Evolutionary conservation across 805 yeast genomes (phyloP), one percentile per base, ranked within the genome.

Genomic region (Wickerhamomyces tratensis): DNA sequence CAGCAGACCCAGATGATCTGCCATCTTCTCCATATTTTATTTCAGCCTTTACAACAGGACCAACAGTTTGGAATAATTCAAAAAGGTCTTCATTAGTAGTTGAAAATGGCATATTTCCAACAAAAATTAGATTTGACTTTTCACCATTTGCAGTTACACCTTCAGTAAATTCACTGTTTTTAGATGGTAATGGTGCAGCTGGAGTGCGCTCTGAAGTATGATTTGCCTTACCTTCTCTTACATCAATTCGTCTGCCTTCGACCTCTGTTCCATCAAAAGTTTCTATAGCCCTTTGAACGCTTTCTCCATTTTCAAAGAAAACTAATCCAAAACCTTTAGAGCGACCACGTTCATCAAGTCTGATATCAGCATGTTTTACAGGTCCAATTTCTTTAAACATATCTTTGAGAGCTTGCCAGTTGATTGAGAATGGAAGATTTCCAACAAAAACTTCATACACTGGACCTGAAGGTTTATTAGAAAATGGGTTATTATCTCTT

Each of bases 301-400:
- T 88, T 44, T 77, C 87, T 12, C 70, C 68, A 7, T 73, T 72
- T 42, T 69, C 73, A 57, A 79, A 88, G 25, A 77, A 72, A 29
- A 88, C 95, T 10, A 84, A 82, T 41, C 96, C 97, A 52, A 76
- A 81, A 4, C 97, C 97, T 61, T 81, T 76, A 7, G 96, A 85
- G 52, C 83, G 77, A 26, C 95, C 94, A 50, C 74, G 69, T 36
- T 65, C 69, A 51, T 78, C 83, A 40, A 67, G 59, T 57, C 76
- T 76, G 20, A 89, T 79, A 58, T 87, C 95, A 2, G 96, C 95
- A 42, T 93, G 78, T 25, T 74, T 67, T n/a, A 89, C 85, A 41
- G 68, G 73, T 30, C 96, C 97, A 46, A 76, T 80, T 39, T 71
- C 74, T 51, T 84, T 74, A 73, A 89, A 86, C 54, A 88, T 65